These are phyloP conservation scores for Hibiscus trionum DNA, from an alignment of 345 rosid species.

Conservation along the genomic window DNA sequence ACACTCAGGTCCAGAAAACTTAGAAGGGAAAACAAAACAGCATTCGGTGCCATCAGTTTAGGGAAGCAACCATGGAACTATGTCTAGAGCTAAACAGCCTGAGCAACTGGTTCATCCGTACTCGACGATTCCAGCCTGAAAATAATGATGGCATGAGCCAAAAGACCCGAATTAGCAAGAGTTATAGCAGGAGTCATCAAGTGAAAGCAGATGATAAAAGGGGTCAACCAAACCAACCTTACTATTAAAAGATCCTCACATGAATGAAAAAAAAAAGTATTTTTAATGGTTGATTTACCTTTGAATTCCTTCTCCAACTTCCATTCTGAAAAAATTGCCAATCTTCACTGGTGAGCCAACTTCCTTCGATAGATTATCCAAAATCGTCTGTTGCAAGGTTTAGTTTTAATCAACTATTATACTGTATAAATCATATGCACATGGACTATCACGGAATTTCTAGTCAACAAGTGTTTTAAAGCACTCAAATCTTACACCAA, in stretches of 20 bases:
- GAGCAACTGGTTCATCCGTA: constrained; percentile 46
- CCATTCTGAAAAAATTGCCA: constrained; percentile 74
- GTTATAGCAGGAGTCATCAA: not conserved
- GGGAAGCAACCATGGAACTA: too few species aligned
- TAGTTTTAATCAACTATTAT: constrained; percentile 4
- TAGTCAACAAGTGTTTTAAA: not conserved
- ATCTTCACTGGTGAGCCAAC: constrained; percentile 76
- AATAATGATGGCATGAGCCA: not conserved
- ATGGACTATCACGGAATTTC: not conserved
- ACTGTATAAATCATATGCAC: not conserved
- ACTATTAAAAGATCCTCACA: not conserved
- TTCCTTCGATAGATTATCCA: constrained; percentile 66
- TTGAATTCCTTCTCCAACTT: constrained; percentile 94
- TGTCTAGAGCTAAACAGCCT: constrained; percentile 35
- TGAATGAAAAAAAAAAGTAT: too few species aligned
- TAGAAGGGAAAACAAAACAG: too few species aligned
- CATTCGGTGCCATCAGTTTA: too few species aligned
- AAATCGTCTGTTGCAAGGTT: constrained; percentile 37
- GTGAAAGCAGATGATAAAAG: not conserved
- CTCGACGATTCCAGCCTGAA: constrained; percentile 39
- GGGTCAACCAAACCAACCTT: not conserved
- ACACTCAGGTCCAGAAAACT: too few species aligned
- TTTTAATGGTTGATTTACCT: constrained; percentile 33
- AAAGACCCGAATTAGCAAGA: not conserved
- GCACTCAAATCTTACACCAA: not conserved